Evolutionary conservation across 805 yeast species (phyloP), one percentile per base, ranked within the genome.

Genomic region (Zygosaccharomyces bailii): DNA sequence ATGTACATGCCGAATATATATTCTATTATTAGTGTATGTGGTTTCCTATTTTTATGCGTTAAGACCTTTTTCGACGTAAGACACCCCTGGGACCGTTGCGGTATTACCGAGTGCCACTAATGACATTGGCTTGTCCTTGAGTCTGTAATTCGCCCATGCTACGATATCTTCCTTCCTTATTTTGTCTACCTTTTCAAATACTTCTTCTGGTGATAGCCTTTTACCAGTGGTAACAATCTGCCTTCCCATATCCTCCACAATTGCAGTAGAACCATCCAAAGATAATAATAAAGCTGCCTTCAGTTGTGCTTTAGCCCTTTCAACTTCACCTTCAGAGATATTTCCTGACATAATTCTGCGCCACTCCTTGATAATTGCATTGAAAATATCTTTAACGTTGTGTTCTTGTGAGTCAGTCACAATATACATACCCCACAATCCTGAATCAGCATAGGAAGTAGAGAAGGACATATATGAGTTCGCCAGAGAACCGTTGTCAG

Each of bases 191-290:
- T 84, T 77, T 40, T 70, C 69, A 49, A 72, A 72, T 1, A 72
- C 75, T 44, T 72, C 72, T 49, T 71, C 76, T 5, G 76, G 75
- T 8, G 74, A 67, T 38, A 70, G 52, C 53, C 76, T 67, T 43
- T 71, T 67, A 23, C 99, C 99, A 2, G 98, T 90, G 42, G 96
- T 91, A 34, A 93, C 96, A 44, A 93, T 74, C 66, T 93, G 99
- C 67, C 99, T 82, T 20, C 99, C 99, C 56, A 93, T 88, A 67
- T 93, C 98, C 69, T 93, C 99, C 24, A 97, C 97, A 39, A 89
- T 80, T 5, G 97, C 91, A 5, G 98, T 89, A 10, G 96, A 82
- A 50, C 96, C 96, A 66, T 93, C 99, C 36, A 93, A 73, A 4
- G 96, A 86, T 45, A 93, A 72, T 40, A 93, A 74, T 44, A 93